A percentile compares a stretch with the other conserved stretches of the same genome.
Evolutionary conservation across 352 stramenopile genomes (phyloP).

Genomic region (Blastocystis sp.): DNA sequence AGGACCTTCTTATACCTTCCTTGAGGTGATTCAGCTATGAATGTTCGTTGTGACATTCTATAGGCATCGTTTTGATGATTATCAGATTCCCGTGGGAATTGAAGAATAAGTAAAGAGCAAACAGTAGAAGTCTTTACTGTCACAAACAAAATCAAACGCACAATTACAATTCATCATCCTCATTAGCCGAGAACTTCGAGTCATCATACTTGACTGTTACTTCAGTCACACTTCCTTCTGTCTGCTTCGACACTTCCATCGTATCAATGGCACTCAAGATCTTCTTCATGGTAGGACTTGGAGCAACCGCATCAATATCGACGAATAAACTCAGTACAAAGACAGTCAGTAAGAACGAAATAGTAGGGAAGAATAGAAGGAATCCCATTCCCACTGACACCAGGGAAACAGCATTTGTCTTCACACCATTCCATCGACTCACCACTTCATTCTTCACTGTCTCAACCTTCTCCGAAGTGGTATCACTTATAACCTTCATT

Average conservation of each 20-base stretch:
- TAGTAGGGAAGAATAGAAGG: constrained; percentile 13
- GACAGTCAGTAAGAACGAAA: not conserved
- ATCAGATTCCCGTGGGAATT: not conserved
- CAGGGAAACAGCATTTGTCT: not conserved
- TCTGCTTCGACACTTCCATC: not conserved
- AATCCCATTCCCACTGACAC: constrained; percentile 18
- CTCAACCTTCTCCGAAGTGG: constrained; percentile 30
- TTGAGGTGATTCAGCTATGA: constrained; percentile 43
- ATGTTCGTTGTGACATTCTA: not conserved
- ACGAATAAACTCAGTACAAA: constrained; percentile 26
- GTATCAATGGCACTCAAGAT: constrained; percentile 2
- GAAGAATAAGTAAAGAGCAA: too few species aligned
- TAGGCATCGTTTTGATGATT: not conserved
- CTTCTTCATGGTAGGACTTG: not conserved
- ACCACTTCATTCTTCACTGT: not conserved
- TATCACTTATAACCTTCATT: not conserved
- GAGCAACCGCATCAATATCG: constrained; percentile 14
- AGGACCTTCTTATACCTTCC: constrained; percentile 58
- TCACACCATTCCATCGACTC: not conserved
- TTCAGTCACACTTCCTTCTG: not conserved
- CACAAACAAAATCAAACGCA: too few species aligned
- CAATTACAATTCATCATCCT: constrained; percentile 42
- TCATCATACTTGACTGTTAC: constrained; percentile 38
- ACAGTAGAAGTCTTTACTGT: too few species aligned
- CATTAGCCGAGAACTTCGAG: not conserved